A percentile compares a stretch with the other conserved stretches of the same genome.
phyloP scores from a whole-genome alignment of 352 stramenopile species.

The Globisporangium apiculatum region DNA sequence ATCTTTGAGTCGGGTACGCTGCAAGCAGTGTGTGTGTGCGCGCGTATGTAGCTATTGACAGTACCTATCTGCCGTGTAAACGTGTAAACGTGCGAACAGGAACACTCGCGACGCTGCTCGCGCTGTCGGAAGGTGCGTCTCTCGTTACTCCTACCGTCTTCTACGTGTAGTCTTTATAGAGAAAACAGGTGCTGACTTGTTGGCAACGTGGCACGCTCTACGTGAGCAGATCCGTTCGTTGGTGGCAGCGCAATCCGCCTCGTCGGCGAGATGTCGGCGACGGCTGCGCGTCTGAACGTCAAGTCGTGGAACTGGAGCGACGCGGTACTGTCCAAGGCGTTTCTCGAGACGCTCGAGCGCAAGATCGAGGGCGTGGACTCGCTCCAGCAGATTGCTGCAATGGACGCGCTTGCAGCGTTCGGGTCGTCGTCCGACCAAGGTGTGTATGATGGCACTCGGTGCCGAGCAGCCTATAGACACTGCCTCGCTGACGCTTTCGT shows the following conservation, averaged over 20 bases:
- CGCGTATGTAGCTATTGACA: too few relatives aligned
- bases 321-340: conserved; percentile 64
- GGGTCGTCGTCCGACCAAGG: conserved; percentile 75
- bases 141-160: neutral
- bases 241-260: conserved; percentile 67
- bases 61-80: neutral
- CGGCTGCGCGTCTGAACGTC: conserved; percentile 52
- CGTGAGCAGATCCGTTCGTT: conserved; percentile 56
- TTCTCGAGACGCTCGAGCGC: conserved; percentile 61
- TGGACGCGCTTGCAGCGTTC: conserved; percentile 78
- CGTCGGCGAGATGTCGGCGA: conserved; percentile 72
- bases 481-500: neutral
- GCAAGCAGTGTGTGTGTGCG: too few relatives aligned
- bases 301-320: conserved; percentile 76
- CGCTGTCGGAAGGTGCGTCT: conserved; percentile 42
- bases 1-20: conserved; percentile 76
- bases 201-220: too few relatives aligned
- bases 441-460: conserved; percentile 9
- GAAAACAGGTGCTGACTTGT: too few relatives aligned
- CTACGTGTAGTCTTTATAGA: too few relatives aligned
- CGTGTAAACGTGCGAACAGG: conserved; percentile 20
- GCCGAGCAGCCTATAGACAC: neutral
- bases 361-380: conserved; percentile 59
- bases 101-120: conserved; percentile 51
- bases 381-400: conserved; percentile 75